These are phyloP conservation scores for Elsinoe batatas DNA, from an alignment of 2,329 filamentous ascomycete species.

Conservation along the genomic window DNA sequence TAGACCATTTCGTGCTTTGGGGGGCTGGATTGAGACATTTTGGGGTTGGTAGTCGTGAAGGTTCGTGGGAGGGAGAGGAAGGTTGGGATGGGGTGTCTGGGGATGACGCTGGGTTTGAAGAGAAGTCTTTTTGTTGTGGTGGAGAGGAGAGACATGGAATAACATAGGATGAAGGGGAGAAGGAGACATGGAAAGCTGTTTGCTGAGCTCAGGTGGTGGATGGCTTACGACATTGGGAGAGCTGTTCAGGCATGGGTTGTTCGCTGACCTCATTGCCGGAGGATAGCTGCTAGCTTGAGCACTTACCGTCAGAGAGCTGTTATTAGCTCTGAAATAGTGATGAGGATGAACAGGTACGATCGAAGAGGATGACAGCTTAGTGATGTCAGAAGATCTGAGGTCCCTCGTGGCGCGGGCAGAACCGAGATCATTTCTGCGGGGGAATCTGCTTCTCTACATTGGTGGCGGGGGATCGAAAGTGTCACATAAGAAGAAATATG, in stretches of 20 bases:
- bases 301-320: neutral
- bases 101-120: neutral
- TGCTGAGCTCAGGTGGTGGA: neutral
- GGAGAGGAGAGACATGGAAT: constrained; percentile 7
- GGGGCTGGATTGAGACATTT: constrained; percentile 26
- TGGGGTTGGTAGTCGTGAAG: constrained; percentile 20
- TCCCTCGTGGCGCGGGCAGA: neutral
- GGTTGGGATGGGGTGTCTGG: neutral
- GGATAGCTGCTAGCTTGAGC: neutral
- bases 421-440: constrained; percentile 2
- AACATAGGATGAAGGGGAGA: neutral
- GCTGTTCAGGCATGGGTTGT: neutral
- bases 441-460: neutral
- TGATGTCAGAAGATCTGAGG: constrained; percentile 11
- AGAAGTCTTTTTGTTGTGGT: neutral
- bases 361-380: constrained; percentile 9
- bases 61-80: constrained; percentile 11
- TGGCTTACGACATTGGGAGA: neutral
- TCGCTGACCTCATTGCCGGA: neutral
- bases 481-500: too few relatives aligned
- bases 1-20: constrained; percentile 47
- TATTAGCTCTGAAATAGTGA: neutral
- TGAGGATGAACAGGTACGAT: constrained; percentile 1
- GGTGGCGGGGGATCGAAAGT: too few relatives aligned
- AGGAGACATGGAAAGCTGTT: neutral